Conservation (phyloP, 352 stramenopile species). For the Phytophthora aleatoria region DNA sequence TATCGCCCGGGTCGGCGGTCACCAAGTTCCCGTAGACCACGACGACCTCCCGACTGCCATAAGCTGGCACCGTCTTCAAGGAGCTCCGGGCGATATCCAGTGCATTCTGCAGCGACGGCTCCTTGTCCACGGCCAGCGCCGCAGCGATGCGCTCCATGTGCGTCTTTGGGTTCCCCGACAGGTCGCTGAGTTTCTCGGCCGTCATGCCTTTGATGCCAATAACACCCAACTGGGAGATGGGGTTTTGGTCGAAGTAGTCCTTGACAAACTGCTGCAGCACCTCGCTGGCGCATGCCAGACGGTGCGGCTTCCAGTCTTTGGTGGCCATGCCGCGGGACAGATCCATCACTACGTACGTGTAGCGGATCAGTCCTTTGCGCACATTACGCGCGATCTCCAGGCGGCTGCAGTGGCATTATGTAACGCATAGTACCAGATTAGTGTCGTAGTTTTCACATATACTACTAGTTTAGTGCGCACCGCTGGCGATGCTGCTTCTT, state of each 20-base stretch:
- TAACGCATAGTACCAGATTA: conserved; percentile 7
- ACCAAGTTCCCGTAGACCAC: conserved; percentile 95
- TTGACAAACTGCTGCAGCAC: conserved; percentile 87
- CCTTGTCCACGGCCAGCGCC: conserved; percentile 72
- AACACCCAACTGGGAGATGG: conserved; percentile 91
- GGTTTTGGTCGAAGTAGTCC: conserved; percentile 95
- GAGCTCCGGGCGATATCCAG: conserved; percentile 88
- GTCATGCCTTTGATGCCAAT: conserved; percentile 91
- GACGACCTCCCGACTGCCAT: conserved; percentile 91
- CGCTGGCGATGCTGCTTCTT: conserved; percentile 78
- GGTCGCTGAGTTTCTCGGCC: conserved; percentile 90
- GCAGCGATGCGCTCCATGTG: conserved; percentile 85
- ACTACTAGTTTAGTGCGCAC: conserved; percentile 32
- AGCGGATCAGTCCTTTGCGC: conserved; percentile 85
- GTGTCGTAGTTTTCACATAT: not conserved
- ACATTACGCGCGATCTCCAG: conserved; percentile 87
- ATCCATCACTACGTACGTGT: conserved; percentile 86
- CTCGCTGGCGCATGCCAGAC: conserved; percentile 63
- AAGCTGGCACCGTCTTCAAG: conserved; percentile 25
- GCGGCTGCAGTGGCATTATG: conserved; percentile 36
- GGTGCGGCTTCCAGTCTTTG: conserved; percentile 90
- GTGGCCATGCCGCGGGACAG: conserved; percentile 85
- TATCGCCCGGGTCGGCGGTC: conserved; percentile 96
- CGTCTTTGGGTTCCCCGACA: conserved; percentile 88
- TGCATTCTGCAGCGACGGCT: conserved; percentile 92